These are phyloP conservation scores for Ophiobolus disseminans DNA, from an alignment of 2,329 filamentous ascomycete genomes.

Conservation along the genomic window DNA sequence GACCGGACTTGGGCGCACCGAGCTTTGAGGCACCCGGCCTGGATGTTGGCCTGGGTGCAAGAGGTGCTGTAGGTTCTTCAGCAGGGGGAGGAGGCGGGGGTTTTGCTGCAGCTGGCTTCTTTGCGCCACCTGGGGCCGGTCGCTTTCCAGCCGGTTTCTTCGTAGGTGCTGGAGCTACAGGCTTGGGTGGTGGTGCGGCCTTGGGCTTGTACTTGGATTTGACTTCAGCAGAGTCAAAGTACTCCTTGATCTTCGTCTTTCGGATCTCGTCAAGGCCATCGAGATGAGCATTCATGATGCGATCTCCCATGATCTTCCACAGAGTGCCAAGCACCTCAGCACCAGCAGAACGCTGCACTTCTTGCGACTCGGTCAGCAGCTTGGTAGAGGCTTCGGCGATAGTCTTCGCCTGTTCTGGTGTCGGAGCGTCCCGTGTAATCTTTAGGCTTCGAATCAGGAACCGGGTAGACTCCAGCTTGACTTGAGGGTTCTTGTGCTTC, in stretches of 20 bases:
- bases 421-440: slow-evolving; percentile 81
- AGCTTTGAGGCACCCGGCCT: slow-evolving; percentile 54
- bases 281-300: slow-evolving; percentile 90
- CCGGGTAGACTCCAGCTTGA: slow-evolving; percentile 93
- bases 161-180: slow-evolving; percentile 55
- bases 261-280: slow-evolving; percentile 94
- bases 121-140: slow-evolving; percentile 57
- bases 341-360: slow-evolving; percentile 83
- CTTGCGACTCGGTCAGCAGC: slow-evolving; percentile 85
- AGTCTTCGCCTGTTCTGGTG: slow-evolving; percentile 79
- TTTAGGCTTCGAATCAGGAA: slow-evolving; percentile 90
- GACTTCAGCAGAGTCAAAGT: slow-evolving; percentile 79
- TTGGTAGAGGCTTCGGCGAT: slow-evolving; percentile 93
- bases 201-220: slow-evolving; percentile 94
- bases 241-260: slow-evolving; percentile 96
- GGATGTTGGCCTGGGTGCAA: slow-evolving; percentile 66
- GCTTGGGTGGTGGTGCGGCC: slow-evolving; percentile 65
- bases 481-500: slow-evolving; percentile 94
- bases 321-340: slow-evolving; percentile 91
- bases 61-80: slow-evolving; percentile 60
- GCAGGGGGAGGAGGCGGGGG: slow-evolving; percentile 48
- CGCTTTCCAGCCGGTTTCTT: slow-evolving; percentile 57
- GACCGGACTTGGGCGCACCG: slow-evolving; percentile 50
- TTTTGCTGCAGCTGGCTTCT: slow-evolving; percentile 57
- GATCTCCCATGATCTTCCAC: slow-evolving; percentile 98